Evolutionary conservation across 1,139 yeast species (phyloP).

Genomic region (Kurtzmaniella quercitrusa): DNA sequence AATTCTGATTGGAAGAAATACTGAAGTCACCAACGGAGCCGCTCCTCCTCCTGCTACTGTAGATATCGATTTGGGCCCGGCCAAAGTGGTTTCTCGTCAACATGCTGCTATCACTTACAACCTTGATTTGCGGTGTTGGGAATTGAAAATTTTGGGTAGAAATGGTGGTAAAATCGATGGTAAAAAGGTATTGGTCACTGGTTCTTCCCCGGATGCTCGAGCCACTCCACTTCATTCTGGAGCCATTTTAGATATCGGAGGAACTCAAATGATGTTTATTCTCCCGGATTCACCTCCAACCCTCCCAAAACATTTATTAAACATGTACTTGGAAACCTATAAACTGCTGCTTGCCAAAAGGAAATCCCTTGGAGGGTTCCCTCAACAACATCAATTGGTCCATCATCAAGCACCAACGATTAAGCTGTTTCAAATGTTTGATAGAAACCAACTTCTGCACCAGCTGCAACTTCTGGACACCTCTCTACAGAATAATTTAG

Average conservation of each 20-base stretch:
- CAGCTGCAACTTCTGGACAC: conserved; percentile 40
- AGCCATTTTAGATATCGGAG: conserved; percentile 88
- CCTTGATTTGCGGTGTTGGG: conserved; percentile 76
- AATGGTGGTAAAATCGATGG: conserved; percentile 92
- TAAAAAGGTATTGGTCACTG: conserved; percentile 49
- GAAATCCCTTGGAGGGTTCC: conserved; percentile 10
- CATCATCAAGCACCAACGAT: conserved; percentile 15
- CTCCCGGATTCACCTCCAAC: conserved; percentile 86
- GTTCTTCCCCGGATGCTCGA: conserved; percentile 17
- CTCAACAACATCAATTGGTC: conserved; percentile 16
- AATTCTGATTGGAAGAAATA: conserved; percentile 80
- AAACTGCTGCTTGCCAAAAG: conserved; percentile 21
- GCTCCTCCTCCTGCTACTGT: conserved; percentile 27
- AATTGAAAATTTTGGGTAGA: conserved; percentile 74
- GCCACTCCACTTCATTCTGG: conserved; percentile 72
- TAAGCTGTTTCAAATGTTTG: conserved; percentile 54
- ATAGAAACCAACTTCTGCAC: conserved; percentile 34
- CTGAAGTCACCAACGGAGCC: conserved; percentile 42
- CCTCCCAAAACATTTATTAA: conserved; percentile 50
- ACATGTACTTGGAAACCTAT: conserved; percentile 29
- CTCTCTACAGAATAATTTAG: conserved; percentile 44
- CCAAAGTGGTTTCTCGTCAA: conserved; percentile 87
- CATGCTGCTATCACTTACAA: conserved; percentile 86
- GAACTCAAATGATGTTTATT: conserved; percentile 98
- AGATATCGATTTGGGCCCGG: conserved; percentile 93